Base-by-base conservation (phyloP, 2,329 filamentous ascomycete species). In the Botryotinia convoluta region DNA sequence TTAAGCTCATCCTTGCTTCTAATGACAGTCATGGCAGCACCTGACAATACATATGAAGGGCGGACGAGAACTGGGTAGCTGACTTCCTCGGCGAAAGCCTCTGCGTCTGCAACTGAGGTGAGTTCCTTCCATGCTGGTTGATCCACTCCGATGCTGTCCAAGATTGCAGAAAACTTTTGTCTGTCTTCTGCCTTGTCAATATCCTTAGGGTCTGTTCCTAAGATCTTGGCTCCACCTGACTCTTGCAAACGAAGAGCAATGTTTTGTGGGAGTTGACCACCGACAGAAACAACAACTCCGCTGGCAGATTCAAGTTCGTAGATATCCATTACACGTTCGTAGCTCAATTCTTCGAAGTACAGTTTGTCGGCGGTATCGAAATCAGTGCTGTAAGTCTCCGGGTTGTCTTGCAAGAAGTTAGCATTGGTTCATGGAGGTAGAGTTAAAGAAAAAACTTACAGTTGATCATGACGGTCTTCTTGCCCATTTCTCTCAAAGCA, bases 391-490 rank as follows among this genome's bases (percentile, higher is more conserved):
- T 89, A 90, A 0, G 94, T 97, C 79, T 97, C 93, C 0, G 78
- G 78, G 37, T 79, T 79, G 45, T 78, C 71, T 37, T 6, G 4
- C 12, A 37, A 32, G 10, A 44, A 37, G 60, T 72, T 32, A 72
- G 69, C 22, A 64, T 12, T 48, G 16, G 6, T 37, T 22, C 12
- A 14, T 57, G 22, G 18, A 32, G 20, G 14, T 22, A 2, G 10
- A 26, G n/a, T n/a, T 26, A 18, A 18, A 6, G 14, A 57, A 12
- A 10, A 29, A 32, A 68, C 71, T 72, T 60, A 72, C 71, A 57
- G 80, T 98, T 98, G 80, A 99, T 96, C 93, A 98, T 97, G 73
- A 97, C 90, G 44, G 96, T 98, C 90, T 98, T 98, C 87, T 97
- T 92, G 78, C 94, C 95, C 87, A 97, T 93, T 75, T 91, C 87